Percentiles rank a stretch among this genome's conserved stretches.
phyloP scores from a whole-genome alignment of 2,329 filamentous ascomycete genomes.

The Arthroderma sp. region DNA sequence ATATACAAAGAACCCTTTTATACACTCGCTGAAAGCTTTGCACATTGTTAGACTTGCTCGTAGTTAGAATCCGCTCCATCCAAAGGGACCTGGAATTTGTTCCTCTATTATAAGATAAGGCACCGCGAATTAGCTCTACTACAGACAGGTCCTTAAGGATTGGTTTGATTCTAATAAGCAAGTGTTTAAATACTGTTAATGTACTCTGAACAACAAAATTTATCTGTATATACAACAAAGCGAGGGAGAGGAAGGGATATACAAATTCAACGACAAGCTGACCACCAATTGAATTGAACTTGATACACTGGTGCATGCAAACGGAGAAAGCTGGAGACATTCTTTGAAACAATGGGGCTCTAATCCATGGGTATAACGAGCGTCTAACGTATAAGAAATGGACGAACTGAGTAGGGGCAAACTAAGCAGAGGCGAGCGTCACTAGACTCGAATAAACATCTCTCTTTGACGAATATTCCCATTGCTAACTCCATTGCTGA shows the following conservation, averaged over 20 bases:
- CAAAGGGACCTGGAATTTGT: no score
- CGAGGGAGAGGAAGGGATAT: not conserved
- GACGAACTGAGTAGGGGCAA: not conserved
- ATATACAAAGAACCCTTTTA: no score
- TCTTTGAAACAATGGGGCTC: not conserved
- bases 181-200: not conserved
- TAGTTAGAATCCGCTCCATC: no score
- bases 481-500: slow-evolving; percentile 2
- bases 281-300: not conserved
- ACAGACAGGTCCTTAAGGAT: no score
- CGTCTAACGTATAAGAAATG: not conserved
- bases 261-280: not conserved
- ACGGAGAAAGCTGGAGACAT: not conserved
- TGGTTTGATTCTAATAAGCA: not conserved
- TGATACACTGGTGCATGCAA: not conserved
- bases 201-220: not conserved
- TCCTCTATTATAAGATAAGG: no score
- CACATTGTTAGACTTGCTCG: no score
- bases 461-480: slow-evolving; percentile 8
- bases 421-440: not conserved
- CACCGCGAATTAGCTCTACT: no score
- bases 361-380: not conserved
- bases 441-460: not conserved
- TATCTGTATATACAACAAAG: not conserved
- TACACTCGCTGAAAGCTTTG: no score